Evolutionary conservation across 257 asterid genomes (phyloP).

Genomic region (Linderniella brevidens): DNA sequence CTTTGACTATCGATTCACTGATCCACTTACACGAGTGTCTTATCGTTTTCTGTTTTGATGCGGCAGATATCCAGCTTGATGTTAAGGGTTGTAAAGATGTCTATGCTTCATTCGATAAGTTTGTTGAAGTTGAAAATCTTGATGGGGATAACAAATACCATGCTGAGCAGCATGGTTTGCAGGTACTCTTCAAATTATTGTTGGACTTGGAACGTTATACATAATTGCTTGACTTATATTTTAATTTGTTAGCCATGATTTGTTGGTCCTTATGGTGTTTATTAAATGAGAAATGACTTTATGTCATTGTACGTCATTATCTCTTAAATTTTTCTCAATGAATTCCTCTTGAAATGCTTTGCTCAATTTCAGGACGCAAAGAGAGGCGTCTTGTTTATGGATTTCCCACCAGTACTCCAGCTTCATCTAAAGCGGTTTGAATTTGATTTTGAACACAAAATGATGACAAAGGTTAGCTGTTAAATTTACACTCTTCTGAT

Average conservation of each 20-base stretch:
- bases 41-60: constrained; percentile 10
- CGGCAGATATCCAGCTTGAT: constrained; percentile 69
- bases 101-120: constrained; percentile 71
- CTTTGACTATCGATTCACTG: constrained; percentile 1
- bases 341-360: constrained; percentile 11
- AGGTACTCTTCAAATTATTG: constrained; percentile 20
- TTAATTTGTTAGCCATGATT: not conserved
- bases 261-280: not conserved
- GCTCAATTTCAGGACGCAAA: constrained; percentile 52
- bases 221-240: constrained; percentile 9
- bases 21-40: not conserved
- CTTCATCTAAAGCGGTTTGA: constrained; percentile 73
- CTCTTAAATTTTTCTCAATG: not conserved
- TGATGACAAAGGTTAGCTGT: constrained; percentile 50
- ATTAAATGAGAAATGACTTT: not conserved
- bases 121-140: constrained; percentile 69
- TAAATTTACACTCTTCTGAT: not conserved
- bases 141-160: constrained; percentile 77
- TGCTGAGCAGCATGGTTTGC: constrained; percentile 59
- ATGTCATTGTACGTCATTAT: not conserved
- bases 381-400: constrained; percentile 71
- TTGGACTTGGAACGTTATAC: constrained; percentile 1
- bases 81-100: constrained; percentile 74
- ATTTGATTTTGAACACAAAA: constrained; percentile 61
- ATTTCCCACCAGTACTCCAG: constrained; percentile 80